Conservation (phyloP, 306 rosid species). For the Arachis hypogaea region DNA sequence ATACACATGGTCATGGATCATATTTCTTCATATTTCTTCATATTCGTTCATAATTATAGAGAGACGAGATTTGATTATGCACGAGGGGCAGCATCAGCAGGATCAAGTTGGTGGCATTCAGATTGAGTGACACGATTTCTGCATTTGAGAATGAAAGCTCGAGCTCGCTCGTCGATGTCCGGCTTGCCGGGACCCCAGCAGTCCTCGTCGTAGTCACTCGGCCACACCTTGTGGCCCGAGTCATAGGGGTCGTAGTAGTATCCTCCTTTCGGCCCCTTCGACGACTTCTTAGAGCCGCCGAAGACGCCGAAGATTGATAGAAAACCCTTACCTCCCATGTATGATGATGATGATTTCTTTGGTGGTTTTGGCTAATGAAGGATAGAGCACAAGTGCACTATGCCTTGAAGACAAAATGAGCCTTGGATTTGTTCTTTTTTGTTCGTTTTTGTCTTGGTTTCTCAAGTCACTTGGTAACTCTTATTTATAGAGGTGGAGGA, state of each 20-base stretch:
- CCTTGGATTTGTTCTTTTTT: not conserved
- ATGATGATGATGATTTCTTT: constrained; percentile 40
- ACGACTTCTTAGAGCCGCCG: not conserved
- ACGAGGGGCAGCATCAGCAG: not conserved
- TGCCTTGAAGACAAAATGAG: not conserved
- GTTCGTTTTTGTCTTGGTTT: not conserved
- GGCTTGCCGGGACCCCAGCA: constrained; percentile 62
- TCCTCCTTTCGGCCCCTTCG: constrained; percentile 40
- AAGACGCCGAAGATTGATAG: constrained; percentile 65
- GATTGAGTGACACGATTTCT: constrained; percentile 54
- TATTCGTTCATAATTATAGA: no score
- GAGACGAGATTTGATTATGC: constrained; percentile 1
- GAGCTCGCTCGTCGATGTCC: constrained; percentile 58
- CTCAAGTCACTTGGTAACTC: constrained; percentile 10
- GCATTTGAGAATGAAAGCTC: constrained; percentile 49
- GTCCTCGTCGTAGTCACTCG: constrained; percentile 63
- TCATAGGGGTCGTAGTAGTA: constrained; percentile 34
- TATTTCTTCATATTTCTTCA: no score
- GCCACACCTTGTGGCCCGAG: constrained; percentile 47
- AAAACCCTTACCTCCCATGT: constrained; percentile 48
- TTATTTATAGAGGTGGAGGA: constrained; percentile 18
- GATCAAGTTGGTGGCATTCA: constrained; percentile 41
- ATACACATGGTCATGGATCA: constrained; percentile 2
- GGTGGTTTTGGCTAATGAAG: not conserved
- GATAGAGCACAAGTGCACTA: not conserved